A percentile compares a stretch with the other conserved stretches of the same genome.
Conservation (phyloP, 73 alveolate genomes). For the Breviolum minutum region DNA sequence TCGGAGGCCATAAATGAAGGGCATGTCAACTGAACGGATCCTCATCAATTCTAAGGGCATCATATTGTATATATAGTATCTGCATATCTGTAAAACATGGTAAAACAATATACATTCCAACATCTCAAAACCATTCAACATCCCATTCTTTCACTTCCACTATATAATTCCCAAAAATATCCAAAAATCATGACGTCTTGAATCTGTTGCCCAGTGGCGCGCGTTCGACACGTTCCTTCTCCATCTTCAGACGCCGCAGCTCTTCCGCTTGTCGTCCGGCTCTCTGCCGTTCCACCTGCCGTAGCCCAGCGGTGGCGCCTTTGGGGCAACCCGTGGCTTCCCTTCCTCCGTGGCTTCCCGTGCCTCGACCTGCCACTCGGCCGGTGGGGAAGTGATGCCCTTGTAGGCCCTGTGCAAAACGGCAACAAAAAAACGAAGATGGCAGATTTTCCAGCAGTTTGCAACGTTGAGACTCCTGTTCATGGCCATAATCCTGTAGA, state of each 20-base stretch:
- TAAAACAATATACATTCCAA: no score
- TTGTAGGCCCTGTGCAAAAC: slow-evolving; percentile 34
- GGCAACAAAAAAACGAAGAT: background rate
- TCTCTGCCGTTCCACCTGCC: slow-evolving; percentile 75
- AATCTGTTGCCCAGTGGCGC: background rate
- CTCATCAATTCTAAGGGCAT: no score
- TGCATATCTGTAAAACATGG: no score
- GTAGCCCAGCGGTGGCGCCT: background rate
- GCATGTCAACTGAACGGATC: background rate
- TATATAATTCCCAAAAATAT: no score
- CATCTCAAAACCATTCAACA: no score
- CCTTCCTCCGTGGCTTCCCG: background rate
- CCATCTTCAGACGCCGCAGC: slow-evolving; percentile 24
- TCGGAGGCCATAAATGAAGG: background rate
- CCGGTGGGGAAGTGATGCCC: slow-evolving; percentile 79
- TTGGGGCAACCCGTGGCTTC: background rate
- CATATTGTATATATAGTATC: no score
- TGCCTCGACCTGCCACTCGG: slow-evolving; percentile 92
- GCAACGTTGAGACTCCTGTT: slow-evolving; percentile 52
- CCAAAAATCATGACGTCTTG: no score
- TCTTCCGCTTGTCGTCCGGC: slow-evolving; percentile 92
- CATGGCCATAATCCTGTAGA: slow-evolving; percentile 89
- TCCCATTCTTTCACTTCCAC: no score
- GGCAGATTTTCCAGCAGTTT: background rate
- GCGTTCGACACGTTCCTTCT: slow-evolving; percentile 53